Percentiles rank a stretch among this genome's conserved stretches.
These are phyloP conservation scores for Dichomitus squalens DNA, from an alignment of 1,284 basidiomycete species.

Conservation along the genomic window DNA sequence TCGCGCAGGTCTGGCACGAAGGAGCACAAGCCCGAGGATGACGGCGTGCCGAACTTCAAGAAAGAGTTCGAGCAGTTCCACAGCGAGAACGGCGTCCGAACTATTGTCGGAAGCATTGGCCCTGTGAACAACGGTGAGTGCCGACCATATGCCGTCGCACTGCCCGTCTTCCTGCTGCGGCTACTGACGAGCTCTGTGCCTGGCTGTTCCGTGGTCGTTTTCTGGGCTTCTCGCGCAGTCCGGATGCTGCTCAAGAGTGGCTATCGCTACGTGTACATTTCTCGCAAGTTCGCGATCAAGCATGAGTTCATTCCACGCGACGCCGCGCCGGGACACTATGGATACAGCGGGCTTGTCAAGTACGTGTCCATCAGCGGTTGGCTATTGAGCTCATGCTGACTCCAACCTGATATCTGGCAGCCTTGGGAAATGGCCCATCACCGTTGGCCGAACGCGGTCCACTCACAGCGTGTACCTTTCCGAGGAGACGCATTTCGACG, in stretches of 20 bases:
- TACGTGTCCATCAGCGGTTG: conserved; percentile 25
- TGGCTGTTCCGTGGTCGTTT: conserved; percentile 5
- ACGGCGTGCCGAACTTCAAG: conserved; percentile 62
- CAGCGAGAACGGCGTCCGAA: conserved; percentile 89
- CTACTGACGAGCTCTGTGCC: conserved; percentile 9
- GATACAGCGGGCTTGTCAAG: conserved; percentile 83
- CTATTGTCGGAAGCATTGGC: conserved; percentile 90
- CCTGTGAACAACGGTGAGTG: conserved; percentile 80
- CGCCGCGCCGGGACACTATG: conserved; percentile 81
- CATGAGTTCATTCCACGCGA: conserved; percentile 90
- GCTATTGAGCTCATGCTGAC: not conserved
- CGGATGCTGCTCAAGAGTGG: conserved; percentile 95
- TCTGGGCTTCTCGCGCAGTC: conserved; percentile 45
- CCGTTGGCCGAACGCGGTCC: conserved; percentile 48
- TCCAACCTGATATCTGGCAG: conserved; percentile 27
- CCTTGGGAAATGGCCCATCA: conserved; percentile 82
- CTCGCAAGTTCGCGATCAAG: conserved; percentile 87
- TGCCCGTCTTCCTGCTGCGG: conserved; percentile 1
- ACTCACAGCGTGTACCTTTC: conserved; percentile 73
- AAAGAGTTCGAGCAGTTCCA: conserved; percentile 87
- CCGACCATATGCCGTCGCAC: conserved; percentile 6
- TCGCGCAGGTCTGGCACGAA: conserved; percentile 38
- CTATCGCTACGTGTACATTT: conserved; percentile 94
- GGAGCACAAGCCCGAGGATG: conserved; percentile 30
- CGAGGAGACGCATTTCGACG: conserved; percentile 96